Evolutionary conservation across 257 asterid species (phyloP), one percentile per base, ranked within the genome.

Genomic region (Salvia miltiorrhiza): DNA sequence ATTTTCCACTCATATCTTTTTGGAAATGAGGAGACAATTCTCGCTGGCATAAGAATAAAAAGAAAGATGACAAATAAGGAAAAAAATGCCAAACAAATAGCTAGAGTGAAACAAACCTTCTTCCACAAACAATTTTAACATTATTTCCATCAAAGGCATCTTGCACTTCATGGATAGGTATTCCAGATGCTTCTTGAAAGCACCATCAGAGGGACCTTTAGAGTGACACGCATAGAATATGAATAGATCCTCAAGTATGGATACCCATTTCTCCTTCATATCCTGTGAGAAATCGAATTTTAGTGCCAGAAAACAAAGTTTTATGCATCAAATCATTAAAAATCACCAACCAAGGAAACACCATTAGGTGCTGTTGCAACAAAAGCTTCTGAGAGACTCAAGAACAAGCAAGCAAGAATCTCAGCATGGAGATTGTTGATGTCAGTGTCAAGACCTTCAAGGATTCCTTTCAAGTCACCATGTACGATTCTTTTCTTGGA

Each of bases 301-400:
- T 56, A 74, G 26, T 37, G 52, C 74, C 50, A 59, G 65, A 4
- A 19, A 64, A 62, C 40, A 63, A 45, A 37, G 43, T 9, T 14
- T 40, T 33, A 40, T 28, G 52, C 50, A 35, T 47, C 44, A 20
- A 16, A 44, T 21, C 16, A 32, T 33, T 57, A 79, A 50, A 53
- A 52, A 66, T 69, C 80, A 81, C 90, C 56, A 78, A 84, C 90
- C 88, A 69, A 64, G 62, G 86, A 74, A 9, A 69, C 76, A 74
- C 80, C 77, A 45, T 79, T 84, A 16, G 95, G 85, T 49, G 69
- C 74, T 64, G 74, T 65, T 71, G 69, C 73, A 71, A 67, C 70
- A 41, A 90, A 81, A 43, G 91, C 83, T 82, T 88, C 91, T 16
- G 84, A 77, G 65, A 89, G 77, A 67, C 86, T 84, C 87, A 81